These are phyloP conservation scores for Aurantiochytrium sp. DNA, from an alignment of 108 stramenopile genomes.

Conservation along the genomic window DNA sequence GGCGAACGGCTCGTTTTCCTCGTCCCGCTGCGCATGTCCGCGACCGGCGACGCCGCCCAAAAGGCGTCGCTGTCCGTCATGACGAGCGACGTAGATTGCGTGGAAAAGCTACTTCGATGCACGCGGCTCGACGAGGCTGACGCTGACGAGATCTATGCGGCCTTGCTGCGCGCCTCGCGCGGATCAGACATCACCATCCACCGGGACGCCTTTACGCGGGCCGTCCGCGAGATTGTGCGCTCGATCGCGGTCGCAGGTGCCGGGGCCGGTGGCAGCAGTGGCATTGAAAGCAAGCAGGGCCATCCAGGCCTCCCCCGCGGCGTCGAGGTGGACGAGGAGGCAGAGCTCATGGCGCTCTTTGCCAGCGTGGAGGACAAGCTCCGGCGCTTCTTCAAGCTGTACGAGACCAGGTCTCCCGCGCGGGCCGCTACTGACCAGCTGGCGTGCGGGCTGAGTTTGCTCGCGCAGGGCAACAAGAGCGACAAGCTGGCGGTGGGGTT, in stretches of 20 bases:
- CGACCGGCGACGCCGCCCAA: neutral
- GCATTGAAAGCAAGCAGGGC: neutral
- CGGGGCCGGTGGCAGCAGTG: neutral
- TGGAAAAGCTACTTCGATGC: neutral
- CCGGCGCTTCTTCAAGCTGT: neutral
- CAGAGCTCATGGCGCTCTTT: neutral
- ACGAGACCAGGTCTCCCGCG: neutral
- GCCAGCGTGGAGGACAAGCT: neutral
- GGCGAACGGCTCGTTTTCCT: neutral
- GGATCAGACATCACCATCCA: neutral
- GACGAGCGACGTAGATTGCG: neutral
- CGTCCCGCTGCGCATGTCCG: neutral
- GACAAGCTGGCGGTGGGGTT: constrained; percentile 15
- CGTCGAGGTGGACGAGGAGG: neutral
- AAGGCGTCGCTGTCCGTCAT: neutral
- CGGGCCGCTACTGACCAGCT: constrained; percentile 17
- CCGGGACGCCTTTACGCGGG: neutral
- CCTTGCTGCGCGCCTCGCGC: neutral
- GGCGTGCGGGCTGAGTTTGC: neutral
- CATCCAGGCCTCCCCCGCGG: neutral
- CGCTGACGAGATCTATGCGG: constrained; percentile 18
- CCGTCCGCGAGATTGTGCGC: neutral
- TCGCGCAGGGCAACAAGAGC: constrained; percentile 22
- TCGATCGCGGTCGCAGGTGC: neutral
- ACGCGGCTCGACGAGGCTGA: neutral